Evolutionary conservation across 2,329 filamentous ascomycete genomes (phyloP).

Genomic region (Rugonectria rugulosa): DNA sequence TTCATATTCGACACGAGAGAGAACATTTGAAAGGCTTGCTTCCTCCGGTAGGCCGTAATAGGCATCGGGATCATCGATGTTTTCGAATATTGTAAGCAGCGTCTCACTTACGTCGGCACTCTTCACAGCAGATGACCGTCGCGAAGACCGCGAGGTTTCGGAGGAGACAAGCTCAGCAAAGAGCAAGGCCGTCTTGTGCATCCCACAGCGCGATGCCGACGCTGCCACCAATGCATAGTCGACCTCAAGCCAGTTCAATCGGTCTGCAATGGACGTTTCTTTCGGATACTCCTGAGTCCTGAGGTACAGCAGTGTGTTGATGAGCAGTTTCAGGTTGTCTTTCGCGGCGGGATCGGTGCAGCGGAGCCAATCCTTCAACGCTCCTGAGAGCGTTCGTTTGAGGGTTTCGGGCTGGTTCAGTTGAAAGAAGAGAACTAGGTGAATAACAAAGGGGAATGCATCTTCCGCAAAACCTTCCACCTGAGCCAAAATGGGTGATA

Average conservation of each 20-base stretch:
- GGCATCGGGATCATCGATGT: conserved; percentile 93
- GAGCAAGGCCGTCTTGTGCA: conserved; percentile 86
- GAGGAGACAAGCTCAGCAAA: conserved; percentile 78
- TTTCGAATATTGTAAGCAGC: conserved; percentile 84
- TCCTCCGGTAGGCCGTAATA: conserved; percentile 91
- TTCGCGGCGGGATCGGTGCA: conserved; percentile 49
- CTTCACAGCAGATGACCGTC: conserved; percentile 69
- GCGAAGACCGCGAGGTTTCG: conserved; percentile 63
- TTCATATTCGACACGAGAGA: conserved; percentile 88
- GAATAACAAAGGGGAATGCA: conserved; percentile 83
- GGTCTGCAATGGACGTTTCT: conserved; percentile 80
- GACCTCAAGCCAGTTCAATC: conserved; percentile 85
- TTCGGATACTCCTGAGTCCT: conserved; percentile 77
- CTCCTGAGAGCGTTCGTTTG: conserved; percentile 70
- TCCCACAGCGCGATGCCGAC: conserved; percentile 78
- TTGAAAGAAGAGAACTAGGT: conserved; percentile 78
- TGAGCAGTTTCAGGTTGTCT: conserved; percentile 73
- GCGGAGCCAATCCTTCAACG: conserved; percentile 70
- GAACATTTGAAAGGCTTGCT: conserved; percentile 77
- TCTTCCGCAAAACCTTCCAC: conserved; percentile 76
- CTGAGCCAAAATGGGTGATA: conserved; percentile 70
- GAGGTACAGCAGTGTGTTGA: conserved; percentile 87
- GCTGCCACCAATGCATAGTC: conserved; percentile 74
- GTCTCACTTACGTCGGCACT: conserved; percentile 69
- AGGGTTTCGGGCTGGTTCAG: conserved; percentile 65